Conservation (phyloP, 805 yeast genomes). For the Debaryomyces hansenii region DNA sequence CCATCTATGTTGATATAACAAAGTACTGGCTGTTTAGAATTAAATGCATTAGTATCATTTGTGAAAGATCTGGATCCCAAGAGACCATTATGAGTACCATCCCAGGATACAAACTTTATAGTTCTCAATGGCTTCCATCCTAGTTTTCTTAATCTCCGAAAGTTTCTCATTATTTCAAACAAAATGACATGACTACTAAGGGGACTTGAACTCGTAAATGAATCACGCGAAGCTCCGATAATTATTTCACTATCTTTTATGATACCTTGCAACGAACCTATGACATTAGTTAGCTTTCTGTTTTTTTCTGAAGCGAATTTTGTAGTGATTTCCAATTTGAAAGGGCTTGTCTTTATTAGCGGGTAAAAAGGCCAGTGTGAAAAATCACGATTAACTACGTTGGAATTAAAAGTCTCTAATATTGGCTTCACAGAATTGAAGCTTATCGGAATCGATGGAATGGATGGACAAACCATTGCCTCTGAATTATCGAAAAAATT, state of each 20-base stretch:
- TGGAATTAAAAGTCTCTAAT: conserved; percentile 18
- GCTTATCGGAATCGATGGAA: conserved; percentile 31
- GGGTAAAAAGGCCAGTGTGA: conserved; percentile 26
- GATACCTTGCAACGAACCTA: conserved; percentile 35
- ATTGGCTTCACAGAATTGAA: conserved; percentile 24
- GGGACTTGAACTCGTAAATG: conserved; percentile 36
- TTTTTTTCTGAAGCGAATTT: conserved; percentile 9
- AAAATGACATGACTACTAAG: conserved; percentile 40
- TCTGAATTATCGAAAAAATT: neutral
- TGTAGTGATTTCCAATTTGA: conserved; percentile 15
- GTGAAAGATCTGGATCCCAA: conserved; percentile 28
- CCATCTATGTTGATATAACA: conserved; percentile 41
- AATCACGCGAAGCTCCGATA: conserved; percentile 41
- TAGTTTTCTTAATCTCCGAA: conserved; percentile 24
- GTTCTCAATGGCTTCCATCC: conserved; percentile 47
- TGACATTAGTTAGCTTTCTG: conserved; percentile 27
- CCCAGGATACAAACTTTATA: conserved; percentile 43
- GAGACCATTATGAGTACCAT: conserved; percentile 34
- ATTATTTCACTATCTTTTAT: conserved; percentile 40
- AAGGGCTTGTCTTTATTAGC: conserved; percentile 9
- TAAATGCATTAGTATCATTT: conserved; percentile 20
- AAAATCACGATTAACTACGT: conserved; percentile 9
- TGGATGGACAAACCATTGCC: conserved; percentile 2
- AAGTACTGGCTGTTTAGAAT: conserved; percentile 23
- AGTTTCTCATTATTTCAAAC: conserved; percentile 38